Base-by-base conservation (phyloP, 2,329 filamentous ascomycete genomes). In the Penicillium frequentans region DNA sequence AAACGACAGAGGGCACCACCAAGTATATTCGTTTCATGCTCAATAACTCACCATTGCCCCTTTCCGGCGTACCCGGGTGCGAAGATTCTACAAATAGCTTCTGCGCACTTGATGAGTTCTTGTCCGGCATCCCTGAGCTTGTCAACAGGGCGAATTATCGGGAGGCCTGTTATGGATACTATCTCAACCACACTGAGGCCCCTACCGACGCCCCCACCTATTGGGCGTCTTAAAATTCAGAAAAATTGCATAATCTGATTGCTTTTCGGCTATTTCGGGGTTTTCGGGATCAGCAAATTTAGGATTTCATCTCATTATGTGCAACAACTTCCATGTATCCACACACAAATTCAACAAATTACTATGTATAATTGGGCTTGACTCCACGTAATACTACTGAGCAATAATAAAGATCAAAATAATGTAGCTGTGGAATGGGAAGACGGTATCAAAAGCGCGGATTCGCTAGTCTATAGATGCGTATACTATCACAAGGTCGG, bases 11-110 rank as follows among this genome's bases (percentile, higher is more conserved):
- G 2, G 33, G 57, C 13, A 68, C 68, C 6, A 62, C 55, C 21
- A 54, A 66, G 5, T 70, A 68, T 44, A 68, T 73, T 33, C 67
- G 70, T 1, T 72, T 73, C 27, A 54, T 73, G 52, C 46, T 73
- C 44, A 73, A 73, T 35, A 63, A 61, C 29, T 60, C 68, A 0
- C 68, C 71, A 0, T 29, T 73, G 8, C 68, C 71, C 8, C 43
- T 72, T 19, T 53, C 66, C 8, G 71, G 70, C 1, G 50, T 72
- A n/a, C 26, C 54, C 26, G 66, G 65, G 2, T 73, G 71, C 26
- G 64, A 68, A 33, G 31, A 49, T 7, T 54, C 63, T 1, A 56
- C 50, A 19, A 70, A 70, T 55, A 70, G 70, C 3, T 73, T 73
- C 57, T 73, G 71, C 52, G 37, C 48, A 0, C 56, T 73, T 3